phyloP scores from a whole-genome alignment of 768 basidiomycete species.

The Brasilioporus rufonigricans region DNA sequence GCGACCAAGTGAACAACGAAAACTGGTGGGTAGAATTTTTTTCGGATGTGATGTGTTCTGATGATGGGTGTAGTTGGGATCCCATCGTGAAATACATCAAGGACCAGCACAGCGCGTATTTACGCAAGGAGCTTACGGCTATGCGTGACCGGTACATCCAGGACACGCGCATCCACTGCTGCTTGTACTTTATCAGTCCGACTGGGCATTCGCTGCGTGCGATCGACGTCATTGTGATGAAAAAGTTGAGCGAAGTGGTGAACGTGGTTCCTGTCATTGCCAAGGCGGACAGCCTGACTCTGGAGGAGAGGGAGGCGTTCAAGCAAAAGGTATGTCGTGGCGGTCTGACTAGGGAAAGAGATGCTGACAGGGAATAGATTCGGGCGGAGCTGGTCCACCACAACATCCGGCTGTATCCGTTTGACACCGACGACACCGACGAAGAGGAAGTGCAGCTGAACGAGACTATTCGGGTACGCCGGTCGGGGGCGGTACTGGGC shows the following conservation, averaged over 20 bases:
- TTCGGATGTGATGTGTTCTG: background rate
- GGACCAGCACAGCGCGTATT: conserved; percentile 98
- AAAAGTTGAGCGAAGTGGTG: conserved; percentile 97
- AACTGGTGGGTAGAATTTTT: conserved; percentile 65
- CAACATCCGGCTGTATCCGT: conserved; percentile 94
- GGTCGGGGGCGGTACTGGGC: background rate
- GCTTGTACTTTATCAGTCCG: conserved; percentile 97
- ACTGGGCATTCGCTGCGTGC: conserved; percentile 97
- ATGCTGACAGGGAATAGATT: conserved; percentile 54
- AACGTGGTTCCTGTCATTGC: conserved; percentile 99
- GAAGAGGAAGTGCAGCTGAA: conserved; percentile 91
- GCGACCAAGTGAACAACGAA: conserved; percentile 99
- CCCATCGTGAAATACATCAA: conserved; percentile 99
- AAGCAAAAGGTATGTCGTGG: conserved; percentile 71
- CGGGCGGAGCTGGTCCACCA: conserved; percentile 88
- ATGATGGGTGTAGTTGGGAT: conserved; percentile 74
- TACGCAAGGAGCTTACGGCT: conserved; percentile 97
- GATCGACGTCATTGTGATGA: conserved; percentile 98
- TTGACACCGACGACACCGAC: conserved; percentile 94
- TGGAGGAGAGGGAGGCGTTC: conserved; percentile 90
- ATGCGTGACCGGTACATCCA: conserved; percentile 98
- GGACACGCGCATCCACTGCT: conserved; percentile 98
- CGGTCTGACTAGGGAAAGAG: background rate
- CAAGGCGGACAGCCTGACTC: conserved; percentile 91
- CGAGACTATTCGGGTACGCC: conserved; percentile 79